Percentiles rank a stretch among this genome's conserved stretches.
Evolutionary conservation across 495 filamentous ascomycete species (phyloP).

Genomic region (Cladorrhinum samala): DNA sequence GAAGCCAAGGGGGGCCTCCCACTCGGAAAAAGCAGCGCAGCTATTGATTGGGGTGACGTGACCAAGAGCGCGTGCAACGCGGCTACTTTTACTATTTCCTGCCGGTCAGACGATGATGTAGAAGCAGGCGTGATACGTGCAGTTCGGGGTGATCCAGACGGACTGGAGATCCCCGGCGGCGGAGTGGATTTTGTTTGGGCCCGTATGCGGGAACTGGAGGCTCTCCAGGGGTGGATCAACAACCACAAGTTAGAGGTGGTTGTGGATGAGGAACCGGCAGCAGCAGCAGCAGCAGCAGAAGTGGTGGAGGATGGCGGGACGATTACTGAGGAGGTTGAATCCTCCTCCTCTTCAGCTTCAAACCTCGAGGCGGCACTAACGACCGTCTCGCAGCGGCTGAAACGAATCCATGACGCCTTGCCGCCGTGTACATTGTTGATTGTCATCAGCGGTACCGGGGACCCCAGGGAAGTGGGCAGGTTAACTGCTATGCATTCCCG

Average conservation of each 20-base stretch:
- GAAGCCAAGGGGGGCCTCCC: slow-evolving; percentile 38
- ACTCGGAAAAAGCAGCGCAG: slow-evolving; percentile 63
- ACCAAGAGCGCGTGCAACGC: slow-evolving; percentile 65
- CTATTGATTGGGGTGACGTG: slow-evolving; percentile 83
- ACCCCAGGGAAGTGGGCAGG: slow-evolving; percentile 70
- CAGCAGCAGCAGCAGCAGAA: slow-evolving; percentile 12
- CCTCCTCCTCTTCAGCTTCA: slow-evolving; percentile 24
- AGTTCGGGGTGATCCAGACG: slow-evolving; percentile 60
- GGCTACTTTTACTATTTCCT: slow-evolving; percentile 66
- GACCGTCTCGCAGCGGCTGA: slow-evolving; percentile 50
- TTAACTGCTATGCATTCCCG: slow-evolving; percentile 66
- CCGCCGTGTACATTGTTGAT: slow-evolving; percentile 82
- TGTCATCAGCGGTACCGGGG: slow-evolving; percentile 82
- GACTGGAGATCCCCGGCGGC: slow-evolving; percentile 54
- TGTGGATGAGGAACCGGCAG: slow-evolving; percentile 8
- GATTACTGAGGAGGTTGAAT: not conserved
- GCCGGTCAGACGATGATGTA: slow-evolving; percentile 68
- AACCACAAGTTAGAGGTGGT: slow-evolving; percentile 34
- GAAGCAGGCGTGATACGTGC: slow-evolving; percentile 61
- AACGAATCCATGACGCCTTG: slow-evolving; percentile 64
- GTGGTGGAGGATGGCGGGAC: slow-evolving; percentile 4
- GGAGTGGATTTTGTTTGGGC: slow-evolving; percentile 89
- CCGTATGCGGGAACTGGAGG: slow-evolving; percentile 78
- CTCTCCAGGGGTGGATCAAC: slow-evolving; percentile 77
- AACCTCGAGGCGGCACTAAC: slow-evolving; percentile 46